Evolutionary conservation across 768 basidiomycete species (phyloP).

Genomic region (Collybiopsis confluens): DNA sequence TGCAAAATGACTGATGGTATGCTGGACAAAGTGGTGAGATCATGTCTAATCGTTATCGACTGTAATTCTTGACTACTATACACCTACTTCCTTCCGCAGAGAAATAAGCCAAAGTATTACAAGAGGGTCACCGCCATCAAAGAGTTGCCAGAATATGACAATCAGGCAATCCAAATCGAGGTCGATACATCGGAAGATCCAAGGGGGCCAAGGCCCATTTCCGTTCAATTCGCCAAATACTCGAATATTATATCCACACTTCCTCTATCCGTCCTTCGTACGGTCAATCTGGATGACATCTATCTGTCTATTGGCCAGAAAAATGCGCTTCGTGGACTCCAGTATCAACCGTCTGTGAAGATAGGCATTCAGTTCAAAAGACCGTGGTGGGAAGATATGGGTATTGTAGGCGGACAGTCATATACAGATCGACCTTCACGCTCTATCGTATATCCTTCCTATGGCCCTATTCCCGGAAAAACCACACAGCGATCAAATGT

Average conservation of each 20-base stretch:
- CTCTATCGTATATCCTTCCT: conserved; percentile 34
- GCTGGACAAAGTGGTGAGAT: neutral
- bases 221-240: conserved; percentile 14
- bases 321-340: conserved; percentile 32
- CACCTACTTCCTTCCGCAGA: too few relatives aligned
- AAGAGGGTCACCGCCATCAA: too few relatives aligned
- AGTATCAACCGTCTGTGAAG: conserved; percentile 35
- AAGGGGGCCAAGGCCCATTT: too few relatives aligned
- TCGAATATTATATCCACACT: conserved; percentile 28
- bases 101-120: too few relatives aligned
- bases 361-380: conserved; percentile 38
- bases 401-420: conserved; percentile 25
- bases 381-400: conserved; percentile 36
- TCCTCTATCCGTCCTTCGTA: conserved; percentile 23
- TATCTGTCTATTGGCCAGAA: conserved; percentile 17
- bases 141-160: too few relatives aligned
- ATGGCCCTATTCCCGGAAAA: conserved; percentile 19
- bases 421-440: conserved; percentile 29
- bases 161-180: too few relatives aligned
- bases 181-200: too few relatives aligned
- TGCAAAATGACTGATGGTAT: neutral
- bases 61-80: too few relatives aligned
- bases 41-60: too few relatives aligned
- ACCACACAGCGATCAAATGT: conserved; percentile 4
- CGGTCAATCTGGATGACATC: conserved; percentile 18